Conservation (phyloP, 2,329 filamentous ascomycete species). For the Knoxdaviesia proteae region DNA sequence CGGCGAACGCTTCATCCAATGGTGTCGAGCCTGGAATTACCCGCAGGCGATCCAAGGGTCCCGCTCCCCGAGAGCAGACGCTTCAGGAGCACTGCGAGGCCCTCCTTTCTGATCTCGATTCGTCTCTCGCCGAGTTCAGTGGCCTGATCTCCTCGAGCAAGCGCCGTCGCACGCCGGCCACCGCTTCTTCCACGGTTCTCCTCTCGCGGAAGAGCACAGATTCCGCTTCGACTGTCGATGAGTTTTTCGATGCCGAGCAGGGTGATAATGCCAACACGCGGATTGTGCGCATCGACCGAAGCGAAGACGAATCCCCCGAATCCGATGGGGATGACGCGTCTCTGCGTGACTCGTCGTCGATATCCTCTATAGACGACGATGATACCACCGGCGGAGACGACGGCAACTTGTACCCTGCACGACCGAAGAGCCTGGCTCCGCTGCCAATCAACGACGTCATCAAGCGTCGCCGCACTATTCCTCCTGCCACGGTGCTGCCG, state of each 20-base stretch:
- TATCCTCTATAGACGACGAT: conserved; percentile 37
- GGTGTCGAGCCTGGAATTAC: conserved; percentile 9
- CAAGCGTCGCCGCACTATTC: conserved; percentile 47
- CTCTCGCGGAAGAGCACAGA: conserved; percentile 48
- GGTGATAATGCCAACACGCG: conserved; percentile 39
- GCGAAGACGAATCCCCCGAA: conserved; percentile 41
- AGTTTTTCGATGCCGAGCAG: conserved; percentile 85
- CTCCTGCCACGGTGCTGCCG: conserved; percentile 54
- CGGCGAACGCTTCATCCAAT: conserved; percentile 12
- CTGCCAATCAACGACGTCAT: conserved; percentile 50
- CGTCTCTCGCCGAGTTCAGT: conserved; percentile 66
- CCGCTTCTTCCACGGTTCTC: conserved; percentile 21
- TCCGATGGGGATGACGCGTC: conserved; percentile 35
- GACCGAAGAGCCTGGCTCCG: conserved; percentile 56
- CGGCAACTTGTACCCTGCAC: conserved; percentile 48
- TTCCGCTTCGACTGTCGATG: conserved; percentile 55
- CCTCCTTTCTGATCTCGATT: conserved; percentile 67
- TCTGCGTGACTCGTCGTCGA: conserved; percentile 32
- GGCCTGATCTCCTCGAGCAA: conserved; percentile 60
- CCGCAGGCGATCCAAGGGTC: too few relatives aligned
- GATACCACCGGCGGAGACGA: conserved; percentile 39
- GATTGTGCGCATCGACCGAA: conserved; percentile 52
- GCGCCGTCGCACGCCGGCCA: conserved; percentile 41
- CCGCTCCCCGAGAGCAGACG: conserved; percentile 12
- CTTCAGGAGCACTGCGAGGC: conserved; percentile 67